These are phyloP conservation scores for Neocatenulostroma microsporum DNA, from an alignment of 2,329 filamentous ascomycete species.

Conservation along the genomic window DNA sequence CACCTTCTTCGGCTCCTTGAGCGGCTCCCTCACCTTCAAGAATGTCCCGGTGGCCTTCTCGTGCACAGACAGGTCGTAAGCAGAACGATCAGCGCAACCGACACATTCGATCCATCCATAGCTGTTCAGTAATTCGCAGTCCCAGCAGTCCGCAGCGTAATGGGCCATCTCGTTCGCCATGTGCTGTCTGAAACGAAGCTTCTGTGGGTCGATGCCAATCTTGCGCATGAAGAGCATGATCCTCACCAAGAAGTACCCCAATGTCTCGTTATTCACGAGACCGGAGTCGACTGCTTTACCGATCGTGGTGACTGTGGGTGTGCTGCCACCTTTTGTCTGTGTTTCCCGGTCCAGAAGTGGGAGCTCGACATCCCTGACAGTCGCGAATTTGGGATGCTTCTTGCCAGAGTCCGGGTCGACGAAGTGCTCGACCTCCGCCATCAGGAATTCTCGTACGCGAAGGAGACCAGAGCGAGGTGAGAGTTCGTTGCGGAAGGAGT, in stretches of 20 bases:
- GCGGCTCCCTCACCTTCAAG: constrained; percentile 73
- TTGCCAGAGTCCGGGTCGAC: constrained; percentile 93
- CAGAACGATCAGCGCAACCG: constrained; percentile 89
- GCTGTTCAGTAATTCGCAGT: constrained; percentile 83
- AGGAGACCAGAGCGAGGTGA: constrained; percentile 85
- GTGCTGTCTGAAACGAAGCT: constrained; percentile 94
- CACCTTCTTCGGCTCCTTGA: constrained; percentile 67
- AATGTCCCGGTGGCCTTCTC: constrained; percentile 85
- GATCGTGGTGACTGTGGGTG: constrained; percentile 64
- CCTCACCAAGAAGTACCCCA: constrained; percentile 93
- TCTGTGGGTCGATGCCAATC: constrained; percentile 77
- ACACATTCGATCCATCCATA: constrained; percentile 99
- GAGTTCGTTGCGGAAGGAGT: constrained; percentile 97
- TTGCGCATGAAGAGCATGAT: constrained; percentile 85
- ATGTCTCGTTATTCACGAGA: constrained; percentile 91
- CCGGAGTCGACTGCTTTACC: constrained; percentile 76
- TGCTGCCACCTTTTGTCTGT: constrained; percentile 78
- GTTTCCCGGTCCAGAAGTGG: constrained; percentile 75
- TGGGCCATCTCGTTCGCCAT: constrained; percentile 89
- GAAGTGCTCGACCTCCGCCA: constrained; percentile 99
- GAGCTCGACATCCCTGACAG: constrained; percentile 77
- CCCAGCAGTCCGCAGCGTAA: constrained; percentile 96
- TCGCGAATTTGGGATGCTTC: constrained; percentile 81
- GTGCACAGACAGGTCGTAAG: constrained; percentile 89
- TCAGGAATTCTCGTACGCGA: constrained; percentile 91